These are phyloP conservation scores for Euphorbia lathyris DNA, from an alignment of 345 rosid genomes.

Conservation along the genomic window DNA sequence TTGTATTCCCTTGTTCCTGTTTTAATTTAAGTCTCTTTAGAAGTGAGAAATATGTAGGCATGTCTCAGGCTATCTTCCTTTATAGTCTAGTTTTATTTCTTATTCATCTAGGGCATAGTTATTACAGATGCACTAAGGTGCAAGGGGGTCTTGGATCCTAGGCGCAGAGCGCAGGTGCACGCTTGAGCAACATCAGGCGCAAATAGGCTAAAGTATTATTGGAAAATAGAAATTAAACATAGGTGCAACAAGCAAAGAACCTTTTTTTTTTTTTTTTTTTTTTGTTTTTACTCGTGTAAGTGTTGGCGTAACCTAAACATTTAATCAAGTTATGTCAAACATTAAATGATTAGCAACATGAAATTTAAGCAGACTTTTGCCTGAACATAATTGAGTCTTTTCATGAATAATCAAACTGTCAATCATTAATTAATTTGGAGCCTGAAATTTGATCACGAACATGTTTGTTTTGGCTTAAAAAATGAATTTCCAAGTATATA, in stretches of 20 bases:
- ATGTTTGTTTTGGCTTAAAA: too few species aligned
- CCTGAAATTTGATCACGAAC: not conserved
- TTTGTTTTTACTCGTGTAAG: too few species aligned
- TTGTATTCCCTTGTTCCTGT: not conserved
- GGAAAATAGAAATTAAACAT: too few species aligned
- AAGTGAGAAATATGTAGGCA: not conserved
- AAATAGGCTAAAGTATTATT: too few species aligned
- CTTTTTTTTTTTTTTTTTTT: too few species aligned
- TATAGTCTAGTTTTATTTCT: not conserved
- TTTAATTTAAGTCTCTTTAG: not conserved
- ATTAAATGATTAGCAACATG: not conserved
- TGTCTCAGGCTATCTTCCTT: not conserved
- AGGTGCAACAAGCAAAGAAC: too few species aligned
- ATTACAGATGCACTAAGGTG: too few species aligned
- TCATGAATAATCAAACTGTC: not conserved
- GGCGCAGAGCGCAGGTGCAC: too few species aligned
- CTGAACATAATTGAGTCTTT: not conserved
- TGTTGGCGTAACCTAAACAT: not conserved
- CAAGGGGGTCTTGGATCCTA: too few species aligned
- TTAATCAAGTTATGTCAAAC: not conserved
- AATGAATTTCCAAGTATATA: too few species aligned
- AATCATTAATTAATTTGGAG: not conserved
- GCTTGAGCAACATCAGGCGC: too few species aligned
- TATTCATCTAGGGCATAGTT: not conserved
- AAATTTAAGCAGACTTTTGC: not conserved